A percentile compares a stretch with the other conserved stretches of the same genome.
These are phyloP conservation scores for Boletales sp. DNA, from an alignment of 768 basidiomycete species.

Conservation along the genomic window DNA sequence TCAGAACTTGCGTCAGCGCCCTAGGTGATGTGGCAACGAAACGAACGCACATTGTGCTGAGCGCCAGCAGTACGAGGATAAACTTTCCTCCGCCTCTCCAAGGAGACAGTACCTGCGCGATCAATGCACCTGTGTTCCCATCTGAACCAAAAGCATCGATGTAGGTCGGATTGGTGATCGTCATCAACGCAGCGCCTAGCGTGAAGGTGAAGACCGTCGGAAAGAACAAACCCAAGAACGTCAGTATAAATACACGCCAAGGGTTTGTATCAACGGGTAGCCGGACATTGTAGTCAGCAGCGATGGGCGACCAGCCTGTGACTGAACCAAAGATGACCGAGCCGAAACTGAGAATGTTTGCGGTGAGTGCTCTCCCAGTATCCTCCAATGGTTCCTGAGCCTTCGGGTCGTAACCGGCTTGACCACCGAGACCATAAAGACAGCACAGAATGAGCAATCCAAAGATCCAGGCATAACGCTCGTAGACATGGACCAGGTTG, in stretches of 20 bases:
- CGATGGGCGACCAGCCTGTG: conserved; percentile 49
- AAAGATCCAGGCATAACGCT: conserved; percentile 55
- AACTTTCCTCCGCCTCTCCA: conserved; percentile 43
- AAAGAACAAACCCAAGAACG: conserved; percentile 49
- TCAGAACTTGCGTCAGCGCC: neutral
- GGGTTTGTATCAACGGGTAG: conserved; percentile 42
- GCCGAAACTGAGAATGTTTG: conserved; percentile 50
- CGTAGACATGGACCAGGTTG: conserved; percentile 45
- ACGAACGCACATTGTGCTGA: conserved; percentile 39
- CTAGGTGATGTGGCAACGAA: neutral
- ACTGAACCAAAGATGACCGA: conserved; percentile 48
- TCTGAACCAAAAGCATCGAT: conserved; percentile 35
- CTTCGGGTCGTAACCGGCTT: conserved; percentile 43
- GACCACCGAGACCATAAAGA: conserved; percentile 47
- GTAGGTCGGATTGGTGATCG: conserved; percentile 39
- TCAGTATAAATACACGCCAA: conserved; percentile 44
- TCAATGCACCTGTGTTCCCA: conserved; percentile 42
- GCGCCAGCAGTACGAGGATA: conserved; percentile 38
- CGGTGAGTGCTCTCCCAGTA: conserved; percentile 40
- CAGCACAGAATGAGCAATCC: conserved; percentile 45
- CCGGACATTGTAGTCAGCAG: conserved; percentile 53
- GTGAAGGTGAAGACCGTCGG: conserved; percentile 38
- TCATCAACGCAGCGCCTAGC: conserved; percentile 40
- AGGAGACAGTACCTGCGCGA: conserved; percentile 41
- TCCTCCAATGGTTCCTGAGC: conserved; percentile 43